Evolutionary conservation across 805 yeast species (phyloP), one percentile per base, ranked within the genome.

Genomic region (Nakazawaea pomicola): DNA sequence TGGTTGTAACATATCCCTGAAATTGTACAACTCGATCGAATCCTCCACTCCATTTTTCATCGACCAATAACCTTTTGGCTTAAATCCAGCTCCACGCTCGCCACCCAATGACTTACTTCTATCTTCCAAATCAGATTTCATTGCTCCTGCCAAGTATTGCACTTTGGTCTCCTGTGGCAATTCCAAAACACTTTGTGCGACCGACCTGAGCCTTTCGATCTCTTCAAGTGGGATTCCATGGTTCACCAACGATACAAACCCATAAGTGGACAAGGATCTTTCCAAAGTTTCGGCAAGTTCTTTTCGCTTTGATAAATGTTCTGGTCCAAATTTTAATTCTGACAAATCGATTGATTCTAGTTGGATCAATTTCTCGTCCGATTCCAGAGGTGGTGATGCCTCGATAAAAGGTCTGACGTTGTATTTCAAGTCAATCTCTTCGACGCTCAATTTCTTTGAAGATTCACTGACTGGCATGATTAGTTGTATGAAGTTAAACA

Each of bases 51-150:
- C 67, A 45, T 68, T 62, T 15, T 65, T 60, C 56, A 68, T 65
- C 4, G 62, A 56, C 78, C 76, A 72, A 47, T 69, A 70, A 18
- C 72, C 71, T 31, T 57, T 59, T 3, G 76, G 76, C 47, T 72
- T 72, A 53, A 57, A 72, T 0, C 76, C 76, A 23, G 55, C 54
- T 6, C 74, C 76, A 15, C 74, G 53, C 45, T 71, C 72, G 5
- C 69, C 72, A 0, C 78, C 76, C 9, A 62, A 46, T 2, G 58
- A 54, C 19, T 48, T 41, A 8, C 48, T 46, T 1, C 44, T 31
- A 35, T 57, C 62, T 38, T 56, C 60, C 14, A 28, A 23, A 36
- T 56, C 62, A 2, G 54, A 34, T 28, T 49, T 60, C 53, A 48
- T 53, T 17, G 60, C 68, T 20, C 76, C 75, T 3, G 74, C 72